Evolutionary conservation across 208 protist genomes (phyloP).

Genomic region (Crithidia sp.): DNA sequence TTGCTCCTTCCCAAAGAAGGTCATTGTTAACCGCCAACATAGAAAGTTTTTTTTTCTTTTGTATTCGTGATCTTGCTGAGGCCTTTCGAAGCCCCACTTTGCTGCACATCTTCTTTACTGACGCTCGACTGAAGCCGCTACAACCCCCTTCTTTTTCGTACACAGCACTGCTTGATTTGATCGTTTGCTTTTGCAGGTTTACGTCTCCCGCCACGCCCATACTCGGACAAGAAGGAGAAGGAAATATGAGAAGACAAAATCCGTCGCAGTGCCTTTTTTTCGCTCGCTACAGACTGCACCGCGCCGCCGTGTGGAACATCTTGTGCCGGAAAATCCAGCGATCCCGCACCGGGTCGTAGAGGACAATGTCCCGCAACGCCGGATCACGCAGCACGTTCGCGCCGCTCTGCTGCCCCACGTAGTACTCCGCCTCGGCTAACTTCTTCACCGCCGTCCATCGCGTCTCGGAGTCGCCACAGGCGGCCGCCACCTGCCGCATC

Average conservation of each 20-base stretch:
- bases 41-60: too few species aligned
- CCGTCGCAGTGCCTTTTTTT: background rate
- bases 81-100: too few species aligned
- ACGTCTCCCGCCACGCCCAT: too few species aligned
- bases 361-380: constrained; percentile 66
- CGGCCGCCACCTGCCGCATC: constrained; percentile 68
- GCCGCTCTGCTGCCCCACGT: constrained; percentile 54
- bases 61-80: too few species aligned
- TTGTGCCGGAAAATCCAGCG: constrained; percentile 74
- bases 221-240: background rate
- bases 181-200: too few species aligned
- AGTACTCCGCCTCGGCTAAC: constrained; percentile 62
- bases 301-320: constrained; percentile 72
- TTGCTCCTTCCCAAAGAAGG: too few species aligned
- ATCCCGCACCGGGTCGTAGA: constrained; percentile 83
- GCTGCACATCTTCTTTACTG: too few species aligned
- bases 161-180: too few species aligned
- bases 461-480: constrained; percentile 30
- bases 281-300: constrained; percentile 34
- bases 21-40: too few species aligned
- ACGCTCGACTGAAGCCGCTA: too few species aligned
- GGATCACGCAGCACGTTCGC: constrained; percentile 48
- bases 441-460: constrained; percentile 52
- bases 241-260: background rate
- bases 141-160: too few species aligned